Percentiles rank a stretch among this genome's conserved stretches.
These are phyloP conservation scores for Taxawa tesnikishii DNA, from an alignment of 2,329 filamentous ascomycete genomes.

Conservation along the genomic window DNA sequence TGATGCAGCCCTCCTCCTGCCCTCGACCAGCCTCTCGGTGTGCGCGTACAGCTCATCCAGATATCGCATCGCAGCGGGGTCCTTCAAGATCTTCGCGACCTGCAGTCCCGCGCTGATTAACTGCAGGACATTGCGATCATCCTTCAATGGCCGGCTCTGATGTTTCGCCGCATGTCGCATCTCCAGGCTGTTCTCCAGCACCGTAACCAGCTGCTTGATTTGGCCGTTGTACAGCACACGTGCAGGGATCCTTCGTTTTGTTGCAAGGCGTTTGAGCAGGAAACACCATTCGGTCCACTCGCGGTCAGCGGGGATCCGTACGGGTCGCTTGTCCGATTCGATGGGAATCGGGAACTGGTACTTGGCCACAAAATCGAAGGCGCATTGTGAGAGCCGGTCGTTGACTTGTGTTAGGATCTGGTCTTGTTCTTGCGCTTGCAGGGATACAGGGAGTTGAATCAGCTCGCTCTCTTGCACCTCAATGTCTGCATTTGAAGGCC, in stretches of 20 bases:
- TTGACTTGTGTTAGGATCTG: constrained; percentile 69
- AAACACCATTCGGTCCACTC: constrained; percentile 93
- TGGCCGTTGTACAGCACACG: constrained; percentile 74
- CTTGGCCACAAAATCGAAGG: constrained; percentile 81
- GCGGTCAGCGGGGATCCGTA: constrained; percentile 61
- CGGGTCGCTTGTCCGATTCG: constrained; percentile 67
- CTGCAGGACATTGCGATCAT: constrained; percentile 80
- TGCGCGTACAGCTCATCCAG: constrained; percentile 71
- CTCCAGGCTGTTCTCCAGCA: constrained; percentile 77
- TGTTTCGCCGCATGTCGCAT: constrained; percentile 79
- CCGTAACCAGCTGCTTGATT: constrained; percentile 83
- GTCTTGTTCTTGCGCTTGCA: constrained; percentile 76
- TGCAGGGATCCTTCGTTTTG: constrained; percentile 73
- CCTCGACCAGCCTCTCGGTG: constrained; percentile 67
- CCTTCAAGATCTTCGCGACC: constrained; percentile 77
- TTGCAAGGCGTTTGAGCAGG: constrained; percentile 71
- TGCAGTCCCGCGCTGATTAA: constrained; percentile 78
- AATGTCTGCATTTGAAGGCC: constrained; percentile 57
- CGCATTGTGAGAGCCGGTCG: constrained; percentile 72
- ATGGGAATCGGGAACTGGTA: constrained; percentile 83
- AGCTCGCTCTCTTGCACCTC: constrained; percentile 69
- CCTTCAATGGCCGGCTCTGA: constrained; percentile 71
- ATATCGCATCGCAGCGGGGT: constrained; percentile 71
- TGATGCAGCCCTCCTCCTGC: neutral
- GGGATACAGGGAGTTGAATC: constrained; percentile 69